phyloP scores from a whole-genome alignment of 352 stramenopile species.

The Globisporangium splendens region DNA sequence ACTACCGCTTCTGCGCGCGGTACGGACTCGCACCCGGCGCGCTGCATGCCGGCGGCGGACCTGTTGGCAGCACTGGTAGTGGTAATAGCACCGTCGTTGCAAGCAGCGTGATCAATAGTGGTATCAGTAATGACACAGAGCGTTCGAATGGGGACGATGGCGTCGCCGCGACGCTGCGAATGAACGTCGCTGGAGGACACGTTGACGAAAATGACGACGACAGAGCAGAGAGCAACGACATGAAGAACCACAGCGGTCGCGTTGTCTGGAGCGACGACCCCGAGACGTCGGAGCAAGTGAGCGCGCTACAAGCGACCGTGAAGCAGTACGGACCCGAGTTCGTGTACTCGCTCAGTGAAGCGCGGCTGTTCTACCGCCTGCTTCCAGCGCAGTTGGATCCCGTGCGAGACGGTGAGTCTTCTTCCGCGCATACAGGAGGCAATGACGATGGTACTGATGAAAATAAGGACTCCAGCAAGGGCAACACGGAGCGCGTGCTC shows the following conservation, averaged over 20 bases:
- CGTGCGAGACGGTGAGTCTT: background rate
- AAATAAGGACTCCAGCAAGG: slow-evolving; percentile 10
- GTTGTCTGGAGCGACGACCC: slow-evolving; percentile 8
- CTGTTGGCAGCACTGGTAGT: background rate
- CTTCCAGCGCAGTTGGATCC: slow-evolving; percentile 23
- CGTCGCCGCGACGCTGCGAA: background rate
- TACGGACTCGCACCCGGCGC: slow-evolving; percentile 46
- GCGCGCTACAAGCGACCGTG: slow-evolving; percentile 17
- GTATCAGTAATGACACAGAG: background rate
- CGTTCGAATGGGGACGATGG: background rate
- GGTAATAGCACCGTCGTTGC: background rate
- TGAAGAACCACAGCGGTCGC: background rate
- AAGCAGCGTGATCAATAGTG: background rate
- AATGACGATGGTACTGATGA: slow-evolving; percentile 2
- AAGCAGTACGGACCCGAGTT: slow-evolving; percentile 31
- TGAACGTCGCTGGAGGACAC: background rate
- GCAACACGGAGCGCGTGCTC: slow-evolving; percentile 33
- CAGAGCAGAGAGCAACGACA: background rate
- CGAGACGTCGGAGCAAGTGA: slow-evolving; percentile 8
- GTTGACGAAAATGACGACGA: background rate
- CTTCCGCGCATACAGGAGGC: background rate
- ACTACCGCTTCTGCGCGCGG: slow-evolving; percentile 72
- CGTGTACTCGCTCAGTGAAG: slow-evolving; percentile 52
- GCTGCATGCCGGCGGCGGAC: slow-evolving; percentile 13
- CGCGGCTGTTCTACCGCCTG: slow-evolving; percentile 48